These are phyloP conservation scores for Brassica carinata DNA, from an alignment of 345 rosid species.

Conservation along the genomic window DNA sequence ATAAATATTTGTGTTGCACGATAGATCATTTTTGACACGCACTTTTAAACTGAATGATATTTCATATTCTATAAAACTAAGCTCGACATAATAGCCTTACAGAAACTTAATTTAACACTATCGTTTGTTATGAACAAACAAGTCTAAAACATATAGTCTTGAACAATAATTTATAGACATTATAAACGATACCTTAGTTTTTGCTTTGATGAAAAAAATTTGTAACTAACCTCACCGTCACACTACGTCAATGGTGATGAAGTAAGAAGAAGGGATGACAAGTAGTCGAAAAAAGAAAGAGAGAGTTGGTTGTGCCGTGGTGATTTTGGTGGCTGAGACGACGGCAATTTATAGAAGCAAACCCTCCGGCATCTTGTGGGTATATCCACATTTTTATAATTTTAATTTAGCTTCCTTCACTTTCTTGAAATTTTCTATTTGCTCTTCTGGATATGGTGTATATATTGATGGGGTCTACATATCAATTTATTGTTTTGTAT, in stretches of 20 bases:
- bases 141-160: neutral
- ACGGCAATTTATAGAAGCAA: neutral
- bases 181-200: neutral
- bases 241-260: neutral
- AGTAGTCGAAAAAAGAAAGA: neutral
- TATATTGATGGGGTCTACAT: neutral
- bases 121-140: neutral
- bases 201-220: neutral
- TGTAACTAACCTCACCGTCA: neutral
- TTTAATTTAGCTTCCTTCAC: neutral
- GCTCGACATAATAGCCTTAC: neutral
- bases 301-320: neutral
- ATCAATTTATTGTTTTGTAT: neutral
- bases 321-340: neutral
- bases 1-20: neutral
- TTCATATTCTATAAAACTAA: neutral
- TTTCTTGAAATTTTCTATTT: neutral
- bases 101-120: neutral
- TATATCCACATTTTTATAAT: conserved; percentile 11
- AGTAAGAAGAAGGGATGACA: neutral
- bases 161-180: neutral
- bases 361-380: conserved; percentile 26
- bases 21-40: neutral
- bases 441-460: neutral
- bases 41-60: neutral